These are phyloP conservation scores for Physcomitrellopsis africana DNA, from an alignment of 225 moss, liverwort and hornwort genomes.

Conservation along the genomic window DNA sequence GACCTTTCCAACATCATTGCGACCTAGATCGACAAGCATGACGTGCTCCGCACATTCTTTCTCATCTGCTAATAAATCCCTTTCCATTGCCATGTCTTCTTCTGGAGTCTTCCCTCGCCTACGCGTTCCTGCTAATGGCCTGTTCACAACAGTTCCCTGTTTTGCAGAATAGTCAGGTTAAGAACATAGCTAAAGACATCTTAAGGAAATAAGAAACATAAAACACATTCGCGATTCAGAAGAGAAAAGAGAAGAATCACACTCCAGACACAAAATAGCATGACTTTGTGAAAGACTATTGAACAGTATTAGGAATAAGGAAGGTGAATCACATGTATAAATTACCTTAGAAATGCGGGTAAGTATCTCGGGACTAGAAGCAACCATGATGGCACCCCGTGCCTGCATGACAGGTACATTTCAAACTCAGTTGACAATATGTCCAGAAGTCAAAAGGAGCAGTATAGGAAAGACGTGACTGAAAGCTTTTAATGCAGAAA, in stretches of 20 bases:
- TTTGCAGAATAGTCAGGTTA: conserved; percentile 20
- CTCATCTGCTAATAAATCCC: conserved; percentile 70
- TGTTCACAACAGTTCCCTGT: conserved; percentile 87
- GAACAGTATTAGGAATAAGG: not conserved
- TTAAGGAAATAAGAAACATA: not conserved
- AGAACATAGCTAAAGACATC: conserved; percentile 8
- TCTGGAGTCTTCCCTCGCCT: conserved; percentile 78
- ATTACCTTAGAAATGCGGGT: conserved; percentile 87
- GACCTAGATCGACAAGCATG: conserved; percentile 97
- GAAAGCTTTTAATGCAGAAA: not conserved
- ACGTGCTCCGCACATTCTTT: conserved; percentile 99
- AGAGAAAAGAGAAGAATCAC: not conserved
- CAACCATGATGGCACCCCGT: conserved; percentile 90
- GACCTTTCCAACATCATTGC: conserved; percentile 99
- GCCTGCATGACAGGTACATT: conserved; percentile 53
- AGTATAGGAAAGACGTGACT: not conserved
- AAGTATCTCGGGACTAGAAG: conserved; percentile 97
- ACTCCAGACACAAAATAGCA: not conserved
- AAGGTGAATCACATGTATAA: not conserved
- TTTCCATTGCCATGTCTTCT: conserved; percentile 76
- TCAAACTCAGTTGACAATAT: not conserved
- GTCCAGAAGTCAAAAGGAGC: not conserved
- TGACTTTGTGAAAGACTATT: not conserved
- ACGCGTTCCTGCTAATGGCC: conserved; percentile 96
- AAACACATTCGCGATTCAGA: not conserved